These are phyloP conservation scores for Penicillium pancosmium DNA, from an alignment of 495 filamentous ascomycete genomes.

Conservation along the genomic window DNA sequence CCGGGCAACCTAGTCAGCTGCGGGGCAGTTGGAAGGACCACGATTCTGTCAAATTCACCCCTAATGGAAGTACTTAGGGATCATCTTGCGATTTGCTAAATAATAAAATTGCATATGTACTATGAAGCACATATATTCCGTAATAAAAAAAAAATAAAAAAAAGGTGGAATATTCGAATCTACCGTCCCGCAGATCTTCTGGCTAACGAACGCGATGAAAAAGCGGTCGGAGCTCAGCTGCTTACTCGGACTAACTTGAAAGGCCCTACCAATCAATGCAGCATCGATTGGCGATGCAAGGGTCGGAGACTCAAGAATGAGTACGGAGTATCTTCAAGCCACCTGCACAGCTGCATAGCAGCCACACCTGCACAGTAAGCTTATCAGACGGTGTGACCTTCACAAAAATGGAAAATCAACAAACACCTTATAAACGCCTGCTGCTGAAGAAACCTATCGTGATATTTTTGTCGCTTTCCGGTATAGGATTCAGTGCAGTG, in stretches of 20 bases:
- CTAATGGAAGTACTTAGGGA: no score
- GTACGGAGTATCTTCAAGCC: not conserved
- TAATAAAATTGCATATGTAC: no score
- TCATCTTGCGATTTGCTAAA: no score
- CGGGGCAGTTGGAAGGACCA: not conserved
- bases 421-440: not conserved
- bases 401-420: not conserved
- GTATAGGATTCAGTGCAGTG: not conserved
- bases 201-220: not conserved
- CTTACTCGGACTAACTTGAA: not conserved
- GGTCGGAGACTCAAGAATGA: constrained; percentile 3
- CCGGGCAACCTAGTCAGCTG: not conserved
- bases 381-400: not conserved
- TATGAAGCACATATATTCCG: no score
- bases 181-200: not conserved
- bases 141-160: no score
- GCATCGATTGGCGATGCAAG: not conserved
- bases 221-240: not conserved
- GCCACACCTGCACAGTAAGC: not conserved
- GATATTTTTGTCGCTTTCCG: not conserved
- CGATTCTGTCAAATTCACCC: not conserved
- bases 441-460: not conserved
- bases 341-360: not conserved
- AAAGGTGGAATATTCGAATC: not conserved
- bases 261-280: not conserved